A percentile compares a stretch with the other conserved stretches of the same genome.
Evolutionary conservation across 2,329 filamentous ascomycete genomes (phyloP).

Genomic region (Cladophialophora yegresii): DNA sequence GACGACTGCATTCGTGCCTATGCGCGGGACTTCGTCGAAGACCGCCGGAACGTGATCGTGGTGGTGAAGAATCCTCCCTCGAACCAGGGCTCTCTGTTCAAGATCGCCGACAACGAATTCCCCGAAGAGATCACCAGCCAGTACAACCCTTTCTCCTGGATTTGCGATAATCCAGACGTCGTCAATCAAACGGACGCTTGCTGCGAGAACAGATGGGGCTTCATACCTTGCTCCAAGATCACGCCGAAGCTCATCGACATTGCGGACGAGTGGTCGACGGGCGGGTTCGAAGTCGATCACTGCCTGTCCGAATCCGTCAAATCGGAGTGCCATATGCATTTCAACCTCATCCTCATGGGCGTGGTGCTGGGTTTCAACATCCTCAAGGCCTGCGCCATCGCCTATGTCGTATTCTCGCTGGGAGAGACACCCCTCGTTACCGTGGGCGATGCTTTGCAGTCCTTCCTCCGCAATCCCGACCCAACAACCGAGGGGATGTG

Average conservation of each 20-base stretch:
- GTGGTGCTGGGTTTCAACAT: constrained; percentile 35
- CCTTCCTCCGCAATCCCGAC: constrained; percentile 43
- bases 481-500: constrained; percentile 37
- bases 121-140: constrained; percentile 22
- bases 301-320: constrained; percentile 33
- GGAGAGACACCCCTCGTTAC: constrained; percentile 39
- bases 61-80: constrained; percentile 30
- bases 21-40: constrained; percentile 30
- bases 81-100: constrained; percentile 27
- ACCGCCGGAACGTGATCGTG: constrained; percentile 34
- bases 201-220: constrained; percentile 26
- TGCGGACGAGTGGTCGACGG: constrained; percentile 26
- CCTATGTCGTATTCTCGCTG: constrained; percentile 25
- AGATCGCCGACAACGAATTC: constrained; percentile 29
- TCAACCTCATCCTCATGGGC: constrained; percentile 33
- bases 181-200: constrained; percentile 27
- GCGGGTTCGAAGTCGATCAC: constrained; percentile 30
- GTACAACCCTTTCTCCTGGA: constrained; percentile 34
- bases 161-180: constrained; percentile 31
- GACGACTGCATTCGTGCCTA: constrained; percentile 32
- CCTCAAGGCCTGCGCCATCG: constrained; percentile 33
- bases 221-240: constrained; percentile 28
- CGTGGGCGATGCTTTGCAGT: constrained; percentile 44
- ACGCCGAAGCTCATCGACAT: constrained; percentile 28
- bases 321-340: constrained; percentile 33